Base-by-base conservation (phyloP, 2,329 filamentous ascomycete species). In the Epichloe uncinata region DNA sequence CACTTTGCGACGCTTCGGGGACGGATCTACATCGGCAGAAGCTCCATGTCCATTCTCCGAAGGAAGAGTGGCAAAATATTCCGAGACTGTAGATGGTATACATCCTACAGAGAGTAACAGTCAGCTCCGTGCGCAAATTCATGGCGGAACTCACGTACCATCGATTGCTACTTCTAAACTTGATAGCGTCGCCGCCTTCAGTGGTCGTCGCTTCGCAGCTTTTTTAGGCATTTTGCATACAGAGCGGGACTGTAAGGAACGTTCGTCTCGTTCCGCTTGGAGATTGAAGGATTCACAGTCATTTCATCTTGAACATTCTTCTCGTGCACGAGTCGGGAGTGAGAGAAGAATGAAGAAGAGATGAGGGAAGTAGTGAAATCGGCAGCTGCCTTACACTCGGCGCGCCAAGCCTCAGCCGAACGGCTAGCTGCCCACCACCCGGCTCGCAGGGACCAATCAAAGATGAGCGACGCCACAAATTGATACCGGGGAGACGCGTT, bases 1-100 rank as follows among this genome's bases (percentile, higher is more conserved):
- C 12, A 57, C 53, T 56, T 63, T 68, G 45, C 58, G 63, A 45
- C 65, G 63, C 56, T 68, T 68, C 4, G 51, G 18, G 15, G 60
- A 54, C 16, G 55, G 57, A n/a, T 56, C 56, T 7, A 47, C 43
- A 15, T 55, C 45, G 11, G 50, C 30, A 36, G 33, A 8, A 34
- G 15, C 43, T 7, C 54, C 54, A 16, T 47, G 38, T 16, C 42
- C 40, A 22, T 55, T 50, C 15, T 38, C 43, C 18, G 51, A 56
- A 30, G 58, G 55, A 15, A 67, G 40, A 26, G 37, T 42, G 3
- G 55, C 45, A 9, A 66, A 45, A 42, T 50, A 51, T 11, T 61
- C 52, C 16, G 60, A 49, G 11, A 66, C 47, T 7, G 42, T 45
- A 1, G 47, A 44, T 8, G 63, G 61, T 3, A 66, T 48, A 16